Percentiles rank a stretch among this genome's conserved stretches.
phyloP scores from a whole-genome alignment of 2,329 filamentous ascomycete genomes.

The Sporothrix globosa region DNA sequence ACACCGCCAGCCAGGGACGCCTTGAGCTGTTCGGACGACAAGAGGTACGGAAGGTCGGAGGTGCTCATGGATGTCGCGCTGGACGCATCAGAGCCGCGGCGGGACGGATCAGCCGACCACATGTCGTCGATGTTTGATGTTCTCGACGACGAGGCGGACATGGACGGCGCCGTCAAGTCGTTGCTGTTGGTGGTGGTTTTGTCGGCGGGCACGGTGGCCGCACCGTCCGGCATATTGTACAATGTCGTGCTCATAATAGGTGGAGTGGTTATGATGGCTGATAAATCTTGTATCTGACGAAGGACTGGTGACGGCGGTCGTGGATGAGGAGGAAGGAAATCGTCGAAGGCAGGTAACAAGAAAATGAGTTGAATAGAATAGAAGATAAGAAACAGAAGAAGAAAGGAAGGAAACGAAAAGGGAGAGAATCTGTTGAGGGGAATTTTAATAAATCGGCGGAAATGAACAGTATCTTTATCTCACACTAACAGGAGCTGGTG shows the following conservation, averaged over 20 bases:
- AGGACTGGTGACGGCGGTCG: not conserved
- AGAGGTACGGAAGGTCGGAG: not conserved
- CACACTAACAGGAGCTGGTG: conserved; percentile 6
- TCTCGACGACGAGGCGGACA: conserved; percentile 28
- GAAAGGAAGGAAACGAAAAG: not conserved
- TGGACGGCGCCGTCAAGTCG: conserved; percentile 19
- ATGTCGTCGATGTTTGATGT: conserved; percentile 17
- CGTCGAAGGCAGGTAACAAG: not conserved
- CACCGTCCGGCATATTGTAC: not conserved
- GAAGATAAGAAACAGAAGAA: not conserved
- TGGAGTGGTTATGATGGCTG: not conserved
- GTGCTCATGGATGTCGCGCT: not conserved
- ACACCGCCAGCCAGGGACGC: conserved; percentile 2
- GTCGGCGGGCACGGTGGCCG: not conserved
- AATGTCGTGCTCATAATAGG: conserved; percentile 12
- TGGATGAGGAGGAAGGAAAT: not conserved
- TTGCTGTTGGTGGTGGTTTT: not conserved
- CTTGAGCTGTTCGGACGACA: conserved; percentile 3
- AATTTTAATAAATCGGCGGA: not conserved
- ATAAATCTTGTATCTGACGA: not conserved
- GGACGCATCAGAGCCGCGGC: conserved; percentile 34
- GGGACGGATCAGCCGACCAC: conserved; percentile 33
- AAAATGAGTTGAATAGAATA: not conserved
- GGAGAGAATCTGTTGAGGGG: no score
- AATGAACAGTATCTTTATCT: not conserved